Conservation (phyloP, 225 moss, liverwort and hornwort species). For the Pseudisothecium myosuroides region DNA sequence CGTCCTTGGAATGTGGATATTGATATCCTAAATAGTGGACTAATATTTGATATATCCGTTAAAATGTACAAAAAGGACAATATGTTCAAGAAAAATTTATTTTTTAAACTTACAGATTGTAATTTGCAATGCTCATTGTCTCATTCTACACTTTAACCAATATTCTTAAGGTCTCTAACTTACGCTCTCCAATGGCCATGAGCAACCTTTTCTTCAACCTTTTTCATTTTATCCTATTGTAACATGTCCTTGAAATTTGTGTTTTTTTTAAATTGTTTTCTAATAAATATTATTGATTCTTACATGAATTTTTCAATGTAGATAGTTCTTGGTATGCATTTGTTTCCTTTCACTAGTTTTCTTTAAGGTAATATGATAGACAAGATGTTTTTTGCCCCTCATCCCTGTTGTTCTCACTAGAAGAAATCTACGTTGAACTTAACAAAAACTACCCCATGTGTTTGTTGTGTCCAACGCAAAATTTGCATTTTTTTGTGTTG, state of each 20-base stretch:
- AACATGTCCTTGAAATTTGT: no score
- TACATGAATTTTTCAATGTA: not conserved
- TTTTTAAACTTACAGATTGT: not conserved
- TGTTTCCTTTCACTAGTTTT: not conserved
- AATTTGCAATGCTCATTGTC: not conserved
- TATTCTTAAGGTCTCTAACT: not conserved
- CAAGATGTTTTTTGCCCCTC: not conserved
- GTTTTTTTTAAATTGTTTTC: accelerated
- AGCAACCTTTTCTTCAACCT: not conserved
- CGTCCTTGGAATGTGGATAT: no score
- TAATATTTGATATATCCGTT: not conserved
- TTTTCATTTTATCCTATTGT: not conserved
- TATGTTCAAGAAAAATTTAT: not conserved
- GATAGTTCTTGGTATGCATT: not conserved
- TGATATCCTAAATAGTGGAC: not conserved
- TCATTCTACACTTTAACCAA: not conserved
- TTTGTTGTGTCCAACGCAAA: no score
- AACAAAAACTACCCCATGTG: no score
- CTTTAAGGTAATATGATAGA: not conserved
- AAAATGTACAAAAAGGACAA: not conserved
- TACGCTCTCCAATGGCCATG: not conserved
- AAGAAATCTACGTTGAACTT: no score
- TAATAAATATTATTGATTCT: not conserved
- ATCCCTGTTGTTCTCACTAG: no score
- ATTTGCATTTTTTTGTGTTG: no score